phyloP scores from a whole-genome alignment of 73 alveolate species.

The Paramecium octaurelia region DNA sequence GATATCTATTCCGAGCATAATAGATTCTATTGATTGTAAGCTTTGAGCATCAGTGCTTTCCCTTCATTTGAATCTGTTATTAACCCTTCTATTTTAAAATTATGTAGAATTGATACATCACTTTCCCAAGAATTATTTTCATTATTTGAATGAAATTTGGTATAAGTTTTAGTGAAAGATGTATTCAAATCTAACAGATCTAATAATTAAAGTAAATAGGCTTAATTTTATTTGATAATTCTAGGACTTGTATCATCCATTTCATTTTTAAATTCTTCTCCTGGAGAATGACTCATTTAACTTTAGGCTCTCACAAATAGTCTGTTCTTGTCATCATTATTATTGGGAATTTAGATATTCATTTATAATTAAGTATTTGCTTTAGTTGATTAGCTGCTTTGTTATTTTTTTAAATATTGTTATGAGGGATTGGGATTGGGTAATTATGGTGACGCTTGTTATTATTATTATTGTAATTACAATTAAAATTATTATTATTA shows the following conservation, averaged over 20 bases:
- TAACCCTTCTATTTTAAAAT: neutral
- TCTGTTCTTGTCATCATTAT: neutral
- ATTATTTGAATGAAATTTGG: neutral
- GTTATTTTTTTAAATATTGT: neutral
- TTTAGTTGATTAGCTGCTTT: neutral
- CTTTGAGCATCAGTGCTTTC: neutral
- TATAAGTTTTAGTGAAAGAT: neutral
- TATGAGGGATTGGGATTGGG: neutral
- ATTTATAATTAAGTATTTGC: neutral
- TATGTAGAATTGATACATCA: neutral
- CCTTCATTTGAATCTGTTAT: neutral
- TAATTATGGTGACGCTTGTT: neutral
- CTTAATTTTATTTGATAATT: neutral
- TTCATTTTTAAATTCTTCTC: slow-evolving; percentile 11
- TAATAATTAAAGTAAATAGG: neutral
- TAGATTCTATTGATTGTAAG: neutral
- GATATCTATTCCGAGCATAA: neutral
- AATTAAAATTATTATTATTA: neutral
- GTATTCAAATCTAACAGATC: neutral
- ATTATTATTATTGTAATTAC: neutral
- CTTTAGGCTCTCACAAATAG: neutral
- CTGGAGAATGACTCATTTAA: slow-evolving; percentile 24
- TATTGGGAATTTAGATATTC: neutral
- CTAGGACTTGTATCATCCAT: slow-evolving; percentile 25
- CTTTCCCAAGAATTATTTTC: slow-evolving; percentile 2